Conservation (phyloP, 2,329 filamentous ascomycete genomes). For the Aspergillus neotritici region DNA sequence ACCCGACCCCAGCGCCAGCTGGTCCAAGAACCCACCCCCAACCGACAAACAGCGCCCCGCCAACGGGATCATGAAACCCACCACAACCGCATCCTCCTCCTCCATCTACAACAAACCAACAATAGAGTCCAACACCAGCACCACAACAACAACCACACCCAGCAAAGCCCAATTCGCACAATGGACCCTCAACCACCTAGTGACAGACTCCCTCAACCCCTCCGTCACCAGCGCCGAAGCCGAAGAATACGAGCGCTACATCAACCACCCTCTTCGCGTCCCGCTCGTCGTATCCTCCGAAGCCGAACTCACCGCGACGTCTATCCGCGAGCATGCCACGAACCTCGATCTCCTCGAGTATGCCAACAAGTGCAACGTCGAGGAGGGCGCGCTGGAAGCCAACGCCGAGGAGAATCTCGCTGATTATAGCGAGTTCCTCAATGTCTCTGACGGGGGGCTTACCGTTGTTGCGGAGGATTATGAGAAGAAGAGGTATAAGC, state of each 20-base stretch:
- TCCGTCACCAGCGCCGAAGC: conserved; percentile 70
- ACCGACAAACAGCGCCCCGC: conserved; percentile 29
- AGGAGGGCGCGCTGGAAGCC: conserved; percentile 43
- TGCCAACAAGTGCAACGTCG: conserved; percentile 62
- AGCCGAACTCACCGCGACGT: conserved; percentile 31
- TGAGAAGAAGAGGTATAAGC: conserved; percentile 91
- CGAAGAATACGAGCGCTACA: conserved; percentile 82
- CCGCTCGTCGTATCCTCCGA: conserved; percentile 57
- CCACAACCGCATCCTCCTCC: conserved; percentile 25
- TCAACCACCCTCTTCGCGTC: conserved; percentile 81
- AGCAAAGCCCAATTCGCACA: conserved; percentile 73
- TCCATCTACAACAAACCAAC: conserved; percentile 8
- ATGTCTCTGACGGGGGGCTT: conserved; percentile 72
- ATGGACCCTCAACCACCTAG: conserved; percentile 81
- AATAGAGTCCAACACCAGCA: conserved; percentile 18
- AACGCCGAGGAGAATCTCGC: conserved; percentile 60
- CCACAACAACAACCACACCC: conserved; percentile 57
- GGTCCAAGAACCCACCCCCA: conserved; percentile 30
- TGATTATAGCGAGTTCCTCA: conserved; percentile 71
- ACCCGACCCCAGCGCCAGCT: conserved; percentile 37
- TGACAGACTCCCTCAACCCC: conserved; percentile 79
- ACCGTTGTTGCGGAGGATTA: conserved; percentile 83
- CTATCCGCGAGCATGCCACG: conserved; percentile 33
- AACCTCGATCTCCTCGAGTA: conserved; percentile 73
- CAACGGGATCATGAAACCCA: conserved; percentile 55